Percentiles rank a stretch among this genome's conserved stretches.
These are phyloP conservation scores for Silene uniflora DNA, from an alignment of 148 eudicot species.

Conservation along the genomic window DNA sequence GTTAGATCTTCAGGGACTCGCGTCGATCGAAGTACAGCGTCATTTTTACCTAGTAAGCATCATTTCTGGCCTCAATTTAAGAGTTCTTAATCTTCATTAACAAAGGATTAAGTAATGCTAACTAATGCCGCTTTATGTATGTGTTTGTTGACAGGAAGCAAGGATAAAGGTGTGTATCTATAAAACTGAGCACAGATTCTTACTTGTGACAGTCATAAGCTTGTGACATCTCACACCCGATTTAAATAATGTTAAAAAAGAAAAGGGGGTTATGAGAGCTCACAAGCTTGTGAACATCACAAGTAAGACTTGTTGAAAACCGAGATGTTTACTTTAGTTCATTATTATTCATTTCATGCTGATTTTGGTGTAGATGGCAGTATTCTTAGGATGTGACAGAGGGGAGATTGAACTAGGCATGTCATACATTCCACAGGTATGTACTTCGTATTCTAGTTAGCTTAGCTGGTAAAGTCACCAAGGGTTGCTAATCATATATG, in stretches of 20 bases:
- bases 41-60: conserved; percentile 63
- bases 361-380: conserved; percentile 38
- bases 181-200: too few relatives aligned
- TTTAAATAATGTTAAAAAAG: too few relatives aligned
- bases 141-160: conserved; percentile 59
- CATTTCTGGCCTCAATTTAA: not conserved
- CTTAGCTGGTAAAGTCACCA: not conserved
- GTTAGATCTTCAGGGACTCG: conserved; percentile 45
- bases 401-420: conserved; percentile 92
- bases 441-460: not conserved
- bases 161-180: conserved; percentile 67
- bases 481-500: too few relatives aligned
- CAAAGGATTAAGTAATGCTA: not conserved
- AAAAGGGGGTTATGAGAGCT: too few relatives aligned
- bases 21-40: conserved; percentile 42
- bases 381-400: conserved; percentile 61
- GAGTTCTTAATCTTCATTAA: not conserved
- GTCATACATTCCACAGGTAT: conserved; percentile 51
- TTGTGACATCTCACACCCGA: too few relatives aligned
- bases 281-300: too few relatives aligned
- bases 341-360: not conserved
- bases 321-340: not conserved
- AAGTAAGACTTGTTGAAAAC: too few relatives aligned
- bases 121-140: not conserved
- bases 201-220: too few relatives aligned